Percentiles rank a stretch among this genome's conserved stretches.
Evolutionary conservation across 495 filamentous ascomycete genomes (phyloP).

Genomic region (Trichoderma gamsii): DNA sequence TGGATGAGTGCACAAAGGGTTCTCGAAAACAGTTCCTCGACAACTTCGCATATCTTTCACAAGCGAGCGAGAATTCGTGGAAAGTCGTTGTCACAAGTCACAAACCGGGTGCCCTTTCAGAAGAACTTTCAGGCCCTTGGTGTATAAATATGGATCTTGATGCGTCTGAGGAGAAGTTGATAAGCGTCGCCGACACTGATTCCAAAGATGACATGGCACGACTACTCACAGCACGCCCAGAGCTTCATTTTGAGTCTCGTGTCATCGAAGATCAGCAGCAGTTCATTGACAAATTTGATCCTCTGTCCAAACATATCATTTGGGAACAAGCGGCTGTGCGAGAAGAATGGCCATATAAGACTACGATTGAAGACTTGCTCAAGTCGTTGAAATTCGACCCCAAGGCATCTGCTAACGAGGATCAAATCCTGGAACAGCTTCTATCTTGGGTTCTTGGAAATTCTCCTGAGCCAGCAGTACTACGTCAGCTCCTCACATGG

Average conservation of each 20-base stretch:
- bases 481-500: slow-evolving; percentile 14
- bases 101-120: slow-evolving; percentile 7
- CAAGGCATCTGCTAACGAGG: background rate
- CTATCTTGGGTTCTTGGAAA: slow-evolving; percentile 13
- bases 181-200: background rate
- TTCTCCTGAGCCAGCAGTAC: background rate
- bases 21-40: slow-evolving; percentile 17
- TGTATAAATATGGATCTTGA: slow-evolving; percentile 1
- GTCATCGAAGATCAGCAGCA: slow-evolving; percentile 7
- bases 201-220: background rate
- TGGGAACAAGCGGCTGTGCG: background rate
- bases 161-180: background rate
- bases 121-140: slow-evolving; percentile 16
- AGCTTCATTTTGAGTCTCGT: background rate
- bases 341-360: background rate
- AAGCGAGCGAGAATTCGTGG: slow-evolving; percentile 12
- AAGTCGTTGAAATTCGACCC: background rate
- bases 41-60: slow-evolving; percentile 12
- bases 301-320: background rate
- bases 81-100: slow-evolving; percentile 18
- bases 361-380: background rate
- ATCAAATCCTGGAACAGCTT: background rate
- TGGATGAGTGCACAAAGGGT: slow-evolving; percentile 19
- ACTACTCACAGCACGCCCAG: slow-evolving; percentile 6
- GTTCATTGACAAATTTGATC: slow-evolving; percentile 12